These are phyloP conservation scores for Kwoniella mangroviensis DNA, from an alignment of 768 basidiomycete species.

Conservation along the genomic window DNA sequence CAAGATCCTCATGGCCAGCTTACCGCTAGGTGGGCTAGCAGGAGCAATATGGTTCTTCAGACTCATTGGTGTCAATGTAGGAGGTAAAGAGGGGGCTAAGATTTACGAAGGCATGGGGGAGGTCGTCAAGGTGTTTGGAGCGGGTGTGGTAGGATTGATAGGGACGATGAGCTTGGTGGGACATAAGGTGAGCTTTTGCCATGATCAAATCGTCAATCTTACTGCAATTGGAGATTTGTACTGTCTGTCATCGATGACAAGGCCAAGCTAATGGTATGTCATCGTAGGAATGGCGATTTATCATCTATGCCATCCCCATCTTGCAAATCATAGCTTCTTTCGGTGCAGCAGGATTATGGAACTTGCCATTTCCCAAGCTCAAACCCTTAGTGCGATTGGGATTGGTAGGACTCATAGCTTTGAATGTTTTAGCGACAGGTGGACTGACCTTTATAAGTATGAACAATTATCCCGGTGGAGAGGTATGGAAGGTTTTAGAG, in stretches of 20 bases:
- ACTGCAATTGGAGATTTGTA: too few species aligned
- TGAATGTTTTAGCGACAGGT: constrained; percentile 65
- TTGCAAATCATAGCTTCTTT: constrained; percentile 79
- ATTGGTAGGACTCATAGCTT: constrained; percentile 62
- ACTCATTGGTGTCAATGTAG: not conserved
- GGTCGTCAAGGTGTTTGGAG: constrained; percentile 27
- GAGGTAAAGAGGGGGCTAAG: constrained; percentile 6
- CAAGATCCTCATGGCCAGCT: constrained; percentile 70
- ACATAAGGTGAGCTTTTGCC: constrained; percentile 67
- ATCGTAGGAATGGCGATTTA: constrained; percentile 83
- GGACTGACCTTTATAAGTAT: constrained; percentile 67
- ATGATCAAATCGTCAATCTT: not conserved
- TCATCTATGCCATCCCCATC: constrained; percentile 81
- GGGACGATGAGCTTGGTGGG: constrained; percentile 70
- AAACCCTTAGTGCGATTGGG: constrained; percentile 62
- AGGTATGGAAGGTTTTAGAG: constrained; percentile 71
- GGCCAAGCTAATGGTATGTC: not conserved
- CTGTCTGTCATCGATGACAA: too few species aligned
- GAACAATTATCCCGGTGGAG: constrained; percentile 87
- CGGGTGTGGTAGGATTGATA: constrained; percentile 33
- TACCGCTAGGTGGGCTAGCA: constrained; percentile 64
- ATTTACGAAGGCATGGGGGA: constrained; percentile 25
- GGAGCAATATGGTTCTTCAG: constrained; percentile 44
- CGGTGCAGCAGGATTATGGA: constrained; percentile 70
- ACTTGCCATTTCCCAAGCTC: constrained; percentile 48